Evolutionary conservation across 495 filamentous ascomycete genomes (phyloP), one percentile per base, ranked within the genome.

Genomic region (Penicillium arizonense): DNA sequence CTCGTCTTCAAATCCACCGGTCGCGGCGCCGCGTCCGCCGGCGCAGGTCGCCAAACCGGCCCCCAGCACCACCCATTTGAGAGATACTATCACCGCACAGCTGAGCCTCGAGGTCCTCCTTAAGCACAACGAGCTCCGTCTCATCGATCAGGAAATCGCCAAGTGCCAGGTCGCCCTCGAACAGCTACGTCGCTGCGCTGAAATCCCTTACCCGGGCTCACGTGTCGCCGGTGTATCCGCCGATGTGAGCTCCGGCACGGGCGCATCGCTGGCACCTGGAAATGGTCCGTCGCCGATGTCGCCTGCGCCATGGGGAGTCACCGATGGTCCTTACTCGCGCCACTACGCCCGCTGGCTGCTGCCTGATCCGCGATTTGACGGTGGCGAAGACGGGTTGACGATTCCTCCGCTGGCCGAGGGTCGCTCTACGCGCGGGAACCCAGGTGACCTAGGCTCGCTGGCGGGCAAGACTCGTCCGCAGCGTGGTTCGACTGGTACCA

Each of bases 141-240:
- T 96, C 51, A 96, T 98, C 69, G 90, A 97, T 67, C 91, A 96
- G 70, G 92, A 97, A 70, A 82, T 97, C 54, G 91, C 90, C 58
- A 96, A 96, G 77, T 96, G 92, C 59, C 91, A 97, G 77, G 76
- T 91, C 58, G 88, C 91, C n/a, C 80, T 97, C 56, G 94, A 98
- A 71, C 94, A 97, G 68, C 79, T 98, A 42, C 87, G 94, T 51
- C 87, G 94, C 47, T 96, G 91, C 64, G 83, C 90, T 58, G 75
- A 97, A 60, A 90, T 96, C 45, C 93, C 94, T 5, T 97, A 89
- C 68, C 90, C 91, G 33, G 81, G 82, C 28, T 84, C 82, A 14
- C 78, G 73, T n/a, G 78, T 81, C 30, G 72, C 82, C 47, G 83
- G 83, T 40, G 75, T 83, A 67, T 76, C 73, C 36, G 64, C 82